phyloP scores from a whole-genome alignment of 108 stramenopile species.

The Skeletonema costatum region DNA sequence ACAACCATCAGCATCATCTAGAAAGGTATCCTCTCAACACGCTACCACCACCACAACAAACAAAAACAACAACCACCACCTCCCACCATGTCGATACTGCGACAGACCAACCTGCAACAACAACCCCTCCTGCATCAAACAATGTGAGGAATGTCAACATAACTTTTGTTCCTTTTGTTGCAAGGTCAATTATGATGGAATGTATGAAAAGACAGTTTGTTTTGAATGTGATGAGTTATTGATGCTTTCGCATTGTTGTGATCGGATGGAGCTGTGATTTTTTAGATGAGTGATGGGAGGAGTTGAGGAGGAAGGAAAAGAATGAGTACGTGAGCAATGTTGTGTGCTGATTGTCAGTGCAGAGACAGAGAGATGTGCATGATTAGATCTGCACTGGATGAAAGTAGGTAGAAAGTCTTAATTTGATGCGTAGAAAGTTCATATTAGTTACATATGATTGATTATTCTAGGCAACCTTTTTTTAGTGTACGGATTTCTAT shows the following conservation, averaged over 20 bases:
- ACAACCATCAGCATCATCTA: not conserved
- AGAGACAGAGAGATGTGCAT: too few species aligned
- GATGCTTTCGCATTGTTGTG: constrained; percentile 4
- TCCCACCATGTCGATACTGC: constrained; percentile 29
- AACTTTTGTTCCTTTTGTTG: constrained; percentile 44
- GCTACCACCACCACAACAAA: not conserved
- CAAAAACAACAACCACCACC: not conserved
- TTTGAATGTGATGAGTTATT: constrained; percentile 32
- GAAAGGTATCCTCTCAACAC: not conserved
- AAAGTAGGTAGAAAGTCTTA: not conserved
- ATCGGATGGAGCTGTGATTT: constrained; percentile 25
- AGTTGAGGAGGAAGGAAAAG: not conserved
- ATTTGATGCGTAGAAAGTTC: not conserved
- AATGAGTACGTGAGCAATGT: not conserved
- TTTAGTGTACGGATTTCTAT: too few species aligned
- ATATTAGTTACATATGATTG: not conserved
- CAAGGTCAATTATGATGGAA: constrained; percentile 31
- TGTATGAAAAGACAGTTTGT: constrained; percentile 36
- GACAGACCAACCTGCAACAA: constrained; percentile 33
- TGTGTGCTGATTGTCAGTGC: too few species aligned
- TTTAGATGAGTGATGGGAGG: not conserved
- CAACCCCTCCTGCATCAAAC: constrained; percentile 13
- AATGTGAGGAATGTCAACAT: constrained; percentile 28
- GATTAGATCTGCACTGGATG: not conserved
- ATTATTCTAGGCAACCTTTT: too few species aligned